phyloP scores from a whole-genome alignment of 208 protist species.

The Trypanosomatidae sp. region DNA sequence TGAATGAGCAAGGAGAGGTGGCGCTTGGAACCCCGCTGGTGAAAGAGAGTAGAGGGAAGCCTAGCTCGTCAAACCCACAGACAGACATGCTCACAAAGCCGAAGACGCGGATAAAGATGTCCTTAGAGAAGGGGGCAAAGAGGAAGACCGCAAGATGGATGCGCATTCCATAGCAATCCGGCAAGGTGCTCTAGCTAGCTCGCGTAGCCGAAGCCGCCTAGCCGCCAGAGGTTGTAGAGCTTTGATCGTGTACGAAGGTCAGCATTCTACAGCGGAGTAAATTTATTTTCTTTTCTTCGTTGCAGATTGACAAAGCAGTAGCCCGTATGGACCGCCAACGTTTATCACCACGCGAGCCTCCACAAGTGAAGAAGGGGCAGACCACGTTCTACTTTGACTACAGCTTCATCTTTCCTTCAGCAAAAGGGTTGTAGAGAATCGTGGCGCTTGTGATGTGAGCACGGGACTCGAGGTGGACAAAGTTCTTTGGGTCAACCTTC shows the following conservation, averaged over 20 bases:
- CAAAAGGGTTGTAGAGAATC: slow-evolving; percentile 87
- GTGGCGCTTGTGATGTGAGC: slow-evolving; percentile 51
- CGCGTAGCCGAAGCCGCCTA: not conserved
- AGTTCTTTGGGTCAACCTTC: slow-evolving; percentile 54
- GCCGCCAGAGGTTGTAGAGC: not conserved
- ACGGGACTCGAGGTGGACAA: slow-evolving; percentile 37
- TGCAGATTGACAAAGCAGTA: not conserved
- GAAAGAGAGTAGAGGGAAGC: not conserved
- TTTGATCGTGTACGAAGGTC: not conserved
- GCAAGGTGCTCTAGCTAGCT: not conserved
- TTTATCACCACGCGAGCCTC: not conserved
- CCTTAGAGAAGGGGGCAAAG: not conserved
- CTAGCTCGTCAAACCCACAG: not conserved
- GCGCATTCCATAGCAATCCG: not conserved
- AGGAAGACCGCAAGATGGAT: not conserved
- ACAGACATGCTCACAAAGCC: not conserved
- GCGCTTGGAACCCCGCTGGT: not conserved
- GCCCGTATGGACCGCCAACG: not conserved
- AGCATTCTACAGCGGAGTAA: not conserved
- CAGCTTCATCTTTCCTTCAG: slow-evolving; percentile 40
- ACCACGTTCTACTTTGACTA: not conserved
- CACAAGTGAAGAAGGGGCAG: not conserved
- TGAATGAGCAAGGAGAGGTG: not conserved
- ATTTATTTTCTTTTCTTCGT: not conserved
- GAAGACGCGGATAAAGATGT: not conserved